Evolutionary conservation across 805 yeast species (phyloP).

Genomic region (Kazachstania taianensis): DNA sequence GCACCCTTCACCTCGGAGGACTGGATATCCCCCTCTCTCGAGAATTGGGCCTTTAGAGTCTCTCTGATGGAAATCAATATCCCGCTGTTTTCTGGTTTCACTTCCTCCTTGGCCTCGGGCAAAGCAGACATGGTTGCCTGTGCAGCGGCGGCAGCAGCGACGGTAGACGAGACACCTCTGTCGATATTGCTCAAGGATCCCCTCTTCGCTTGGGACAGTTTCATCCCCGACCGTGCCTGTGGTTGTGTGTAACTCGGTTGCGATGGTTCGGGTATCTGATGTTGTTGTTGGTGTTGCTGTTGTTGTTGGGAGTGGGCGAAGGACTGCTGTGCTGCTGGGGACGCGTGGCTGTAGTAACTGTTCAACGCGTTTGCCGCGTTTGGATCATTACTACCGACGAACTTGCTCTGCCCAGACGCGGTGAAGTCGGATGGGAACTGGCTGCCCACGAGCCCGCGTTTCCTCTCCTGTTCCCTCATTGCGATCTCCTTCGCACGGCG

Average conservation of each 20-base stretch:
- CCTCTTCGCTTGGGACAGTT: constrained; percentile 10
- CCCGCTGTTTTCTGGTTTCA: constrained; percentile 50
- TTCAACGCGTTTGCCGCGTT: constrained; percentile 31
- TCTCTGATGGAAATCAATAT: constrained; percentile 71
- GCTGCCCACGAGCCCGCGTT: constrained; percentile 20
- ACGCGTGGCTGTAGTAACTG: constrained; percentile 30
- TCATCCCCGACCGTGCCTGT: constrained; percentile 21
- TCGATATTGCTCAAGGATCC: background rate
- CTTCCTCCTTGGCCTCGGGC: constrained; percentile 18
- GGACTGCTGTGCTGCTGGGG: constrained; percentile 31
- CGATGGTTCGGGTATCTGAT: constrained; percentile 9
- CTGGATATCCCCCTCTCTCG: constrained; percentile 70
- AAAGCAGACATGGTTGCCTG: no score
- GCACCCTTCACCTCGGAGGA: constrained; percentile 83
- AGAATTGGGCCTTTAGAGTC: constrained; percentile 62
- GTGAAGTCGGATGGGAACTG: constrained; percentile 23
- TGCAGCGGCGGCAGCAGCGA: background rate
- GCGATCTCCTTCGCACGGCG: constrained; percentile 88
- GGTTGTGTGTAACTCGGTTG: constrained; percentile 9
- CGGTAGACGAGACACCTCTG: background rate
- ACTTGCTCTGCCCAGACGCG: constrained; percentile 9
- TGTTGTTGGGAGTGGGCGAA: constrained; percentile 16
- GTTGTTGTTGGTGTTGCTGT: constrained; percentile 16
- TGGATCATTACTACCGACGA: constrained; percentile 24
- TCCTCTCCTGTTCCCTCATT: constrained; percentile 47